These are phyloP conservation scores for Cutaneotrichosporon dermatis DNA, from an alignment of 1,284 basidiomycete species.

Conservation along the genomic window DNA sequence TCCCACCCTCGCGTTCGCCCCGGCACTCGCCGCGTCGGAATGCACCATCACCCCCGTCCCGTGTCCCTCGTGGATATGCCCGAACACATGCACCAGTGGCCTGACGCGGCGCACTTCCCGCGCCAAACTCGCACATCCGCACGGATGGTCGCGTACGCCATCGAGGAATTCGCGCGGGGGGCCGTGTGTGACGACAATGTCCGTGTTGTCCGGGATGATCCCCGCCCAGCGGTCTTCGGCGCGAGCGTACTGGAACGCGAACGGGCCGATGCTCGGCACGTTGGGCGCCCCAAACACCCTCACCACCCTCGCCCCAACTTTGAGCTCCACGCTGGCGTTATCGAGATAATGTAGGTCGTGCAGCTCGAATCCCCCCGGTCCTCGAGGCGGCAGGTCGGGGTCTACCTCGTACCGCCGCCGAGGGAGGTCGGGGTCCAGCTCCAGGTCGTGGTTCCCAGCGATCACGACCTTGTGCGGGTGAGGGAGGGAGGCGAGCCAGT, in stretches of 20 bases:
- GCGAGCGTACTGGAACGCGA: conserved; percentile 1
- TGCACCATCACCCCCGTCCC: background rate
- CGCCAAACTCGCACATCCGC: background rate
- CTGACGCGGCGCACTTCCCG: background rate
- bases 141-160: background rate
- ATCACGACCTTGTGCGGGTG: background rate
- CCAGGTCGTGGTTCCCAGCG: conserved; percentile 6
- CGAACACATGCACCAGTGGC: background rate
- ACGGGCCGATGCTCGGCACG: background rate
- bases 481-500: too few relatives aligned
- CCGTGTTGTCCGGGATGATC: background rate
- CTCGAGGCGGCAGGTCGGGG: too few relatives aligned
- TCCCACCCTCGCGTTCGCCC: too few relatives aligned
- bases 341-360: conserved; percentile 2
- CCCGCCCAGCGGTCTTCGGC: background rate
- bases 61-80: background rate
- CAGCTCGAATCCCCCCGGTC: too few relatives aligned
- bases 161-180: conserved; percentile 1
- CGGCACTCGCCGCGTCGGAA: too few relatives aligned
- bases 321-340: background rate
- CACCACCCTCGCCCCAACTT: background rate
- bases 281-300: background rate
- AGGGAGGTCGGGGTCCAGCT: background rate
- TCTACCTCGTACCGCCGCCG: too few relatives aligned
- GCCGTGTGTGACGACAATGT: background rate